Evolutionary conservation across 2,329 filamentous ascomycete genomes (phyloP), one percentile per base, ranked within the genome.

Genomic region (Bisporella sp.): DNA sequence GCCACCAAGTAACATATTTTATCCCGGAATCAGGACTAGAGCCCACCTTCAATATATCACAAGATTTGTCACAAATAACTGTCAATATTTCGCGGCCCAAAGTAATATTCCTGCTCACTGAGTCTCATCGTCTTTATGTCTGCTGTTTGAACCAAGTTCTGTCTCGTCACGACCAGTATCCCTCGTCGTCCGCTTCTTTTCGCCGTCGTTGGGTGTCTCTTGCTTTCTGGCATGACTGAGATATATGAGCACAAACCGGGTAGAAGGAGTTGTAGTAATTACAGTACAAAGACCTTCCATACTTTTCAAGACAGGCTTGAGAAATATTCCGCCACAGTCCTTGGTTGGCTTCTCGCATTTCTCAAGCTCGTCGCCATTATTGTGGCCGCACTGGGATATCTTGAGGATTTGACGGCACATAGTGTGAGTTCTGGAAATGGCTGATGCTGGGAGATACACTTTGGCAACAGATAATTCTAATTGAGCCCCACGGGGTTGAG

Each of bases 381-480:
- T 55, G 49, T 63, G 62, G 9, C 56, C 58, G 32, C 61, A 63
- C 7, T 58, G 54, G 45, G 58, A 63, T 12, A 64, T 46, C 45
- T 54, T 51, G 11, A 57, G 58, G 50, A 62, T 46, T 57, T 63
- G 61, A 51, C 62, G 53, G 43, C 61, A 64, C 60, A 64, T 64
- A 41, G 31, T 21, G 31, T 37, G 31, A 9, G 42, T 42, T 5
- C 32, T 28, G 31, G 13, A 13, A n/a, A 31, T 13, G 1, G n/a
- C 21, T 9, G 33, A 11, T 8, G 4, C n/a, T 37, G 12, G 31
- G 3, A 21, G 21, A 21, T 21, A 21, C 13, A 35, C 8, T 9
- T 29, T 13, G 13, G 9, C 6, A 6, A 31, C 31, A 11, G 29
- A 5, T 37, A 28, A 21, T 21, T 21, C 21, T 21, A 21, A 21